Evolutionary conservation across 495 filamentous ascomycete genomes (phyloP), one percentile per base, ranked within the genome.

Genomic region (Penicillium dipodomyicola): DNA sequence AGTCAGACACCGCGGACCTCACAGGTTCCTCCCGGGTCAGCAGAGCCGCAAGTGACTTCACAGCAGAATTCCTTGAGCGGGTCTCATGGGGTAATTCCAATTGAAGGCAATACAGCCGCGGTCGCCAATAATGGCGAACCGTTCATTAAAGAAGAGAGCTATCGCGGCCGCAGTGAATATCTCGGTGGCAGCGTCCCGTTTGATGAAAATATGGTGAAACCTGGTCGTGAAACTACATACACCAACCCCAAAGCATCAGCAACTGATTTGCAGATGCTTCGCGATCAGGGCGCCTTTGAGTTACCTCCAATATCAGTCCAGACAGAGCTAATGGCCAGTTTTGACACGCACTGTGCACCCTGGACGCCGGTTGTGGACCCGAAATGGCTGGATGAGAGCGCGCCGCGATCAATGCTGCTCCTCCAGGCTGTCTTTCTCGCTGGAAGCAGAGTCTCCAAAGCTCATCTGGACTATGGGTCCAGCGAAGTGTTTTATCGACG

Each of bases 171-270:
- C n/a, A 53, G 64, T 35, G 66, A 69, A 52, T 69, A 69, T 41
- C 37, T 69, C 23, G 66, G 64, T 25, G 64, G 66, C 32, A 68
- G 61, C 32, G 66, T 68, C n/a, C 66, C 64, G 23, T 69, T 69
- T 25, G 64, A 69, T 45, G 66, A 69, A 56, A 69, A 69, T 47
- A 69, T 69, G 66, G 66, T 69, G 35, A 68, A 60, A 40, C 66
- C 66, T 10, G 66, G 64, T 30, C 61, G 65, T 45, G 64, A 67
- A 47, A 62, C 64, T 7, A 69, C 58, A 9, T 66, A 66, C 50
- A 62, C 66, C 45, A 67, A 52, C 43, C 61, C 58, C n/a, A 67
- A 67, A 33, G 59, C 57, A 43, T 69, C 66, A 10, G 57, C 54
- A 0, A 53, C 61, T 14, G 66, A 69, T 40, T 37, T 69, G 5